Evolutionary conservation across 371 early-diverging fungal species (phyloP), one percentile per base, ranked within the genome.

Genomic region (Saksenaea vasiformis): DNA sequence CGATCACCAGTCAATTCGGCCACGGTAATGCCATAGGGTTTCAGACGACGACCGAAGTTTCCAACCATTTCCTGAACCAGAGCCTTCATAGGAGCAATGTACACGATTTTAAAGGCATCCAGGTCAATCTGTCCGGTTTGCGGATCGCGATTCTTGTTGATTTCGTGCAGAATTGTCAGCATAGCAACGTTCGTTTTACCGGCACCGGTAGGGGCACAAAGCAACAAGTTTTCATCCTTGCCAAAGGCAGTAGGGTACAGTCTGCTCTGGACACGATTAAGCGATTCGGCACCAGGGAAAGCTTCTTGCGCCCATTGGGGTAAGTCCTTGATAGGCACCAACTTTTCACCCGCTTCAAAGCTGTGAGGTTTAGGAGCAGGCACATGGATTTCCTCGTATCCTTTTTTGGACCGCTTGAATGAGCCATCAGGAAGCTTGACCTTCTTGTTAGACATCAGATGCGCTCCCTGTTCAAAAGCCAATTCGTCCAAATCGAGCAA

Each of bases 51-150:
- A 39, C 84, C 75, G 71, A 99, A 97, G 67, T 95, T 97, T 28
- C 87, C 88, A 15, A 96, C 95, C 91, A 99, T 94, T 87, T 99
- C 99, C 59, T 93, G 91, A 17, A 98, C 99, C 57, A 99, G 82
- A 7, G 99, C 99, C 75, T 99, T 99, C 99, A 99, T 99, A 5
- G 99, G 99, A 5, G 99, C 99, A 70, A 99, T 90, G 79, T 99
- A 99, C 36, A 99, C 93, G 69, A 99, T 93, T 82, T 98, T 98
- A 87, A 96, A 96, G 1, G 76, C 74, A 65, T 96, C 95, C 65
- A 89, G 69, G 61, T 90, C 89, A 60, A 96, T 87, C 3, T 74
- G 70, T n/a, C 94, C 94, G 3, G 92, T 91, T 8, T 83, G 80
- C 2, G 85, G 82, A 60, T 95, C 86, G 35, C 89, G 84, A 74